Conservation (phyloP, 805 yeast genomes). For the Lipomyces chichibuensis region DNA sequence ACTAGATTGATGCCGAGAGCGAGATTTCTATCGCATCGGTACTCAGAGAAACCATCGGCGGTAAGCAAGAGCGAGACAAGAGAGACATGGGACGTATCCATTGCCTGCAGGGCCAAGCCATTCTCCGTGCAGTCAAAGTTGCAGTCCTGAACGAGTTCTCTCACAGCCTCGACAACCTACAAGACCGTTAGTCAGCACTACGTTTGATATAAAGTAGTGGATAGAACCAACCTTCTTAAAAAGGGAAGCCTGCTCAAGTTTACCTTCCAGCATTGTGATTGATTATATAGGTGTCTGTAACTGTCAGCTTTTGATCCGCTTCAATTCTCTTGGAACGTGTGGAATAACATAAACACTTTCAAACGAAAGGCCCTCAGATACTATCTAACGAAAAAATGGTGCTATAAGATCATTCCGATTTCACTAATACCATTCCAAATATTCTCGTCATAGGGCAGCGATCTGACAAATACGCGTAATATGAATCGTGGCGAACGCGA, state of each 20-base stretch:
- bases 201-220: constrained; percentile 10
- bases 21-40: constrained; percentile 92
- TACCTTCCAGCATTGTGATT: constrained; percentile 86
- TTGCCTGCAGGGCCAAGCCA: constrained; percentile 96
- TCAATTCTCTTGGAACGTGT: not conserved
- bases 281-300: not conserved
- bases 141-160: constrained; percentile 92
- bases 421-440: constrained; percentile 8
- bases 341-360: not conserved
- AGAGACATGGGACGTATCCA: constrained; percentile 94
- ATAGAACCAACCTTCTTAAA: constrained; percentile 65
- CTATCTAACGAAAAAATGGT: constrained; percentile 31
- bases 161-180: constrained; percentile 83
- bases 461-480: not conserved
- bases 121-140: constrained; percentile 95
- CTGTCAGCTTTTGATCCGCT: not conserved
- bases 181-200: not conserved
- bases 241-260: constrained; percentile 88
- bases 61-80: constrained; percentile 87
- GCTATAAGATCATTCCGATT: constrained; percentile 15
- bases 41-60: constrained; percentile 82
- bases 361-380: constrained; percentile 23
- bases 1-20: constrained; percentile 90
- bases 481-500: not conserved
- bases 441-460: constrained; percentile 21